Evolutionary conservation across 306 rosid genomes (phyloP).

Genomic region (Medicago arabica): DNA sequence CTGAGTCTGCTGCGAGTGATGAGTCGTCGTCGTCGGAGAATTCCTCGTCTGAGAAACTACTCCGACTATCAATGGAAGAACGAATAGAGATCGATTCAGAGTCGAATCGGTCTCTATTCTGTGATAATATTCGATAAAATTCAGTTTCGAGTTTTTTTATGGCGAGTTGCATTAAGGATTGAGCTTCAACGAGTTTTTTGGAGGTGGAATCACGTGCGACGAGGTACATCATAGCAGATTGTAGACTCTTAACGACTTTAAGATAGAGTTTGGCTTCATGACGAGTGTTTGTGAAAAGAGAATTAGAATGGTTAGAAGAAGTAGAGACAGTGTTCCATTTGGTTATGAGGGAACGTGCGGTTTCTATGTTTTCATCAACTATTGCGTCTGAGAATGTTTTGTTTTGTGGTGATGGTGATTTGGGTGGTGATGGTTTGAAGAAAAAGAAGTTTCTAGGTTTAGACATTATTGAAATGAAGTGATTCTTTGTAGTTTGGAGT

Average conservation of each 20-base stretch:
- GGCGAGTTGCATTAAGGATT: conserved; percentile 69
- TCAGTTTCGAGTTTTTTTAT: conserved; percentile 74
- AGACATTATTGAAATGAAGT: conserved; percentile 28
- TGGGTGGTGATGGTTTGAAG: conserved; percentile 51
- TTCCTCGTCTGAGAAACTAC: conserved; percentile 64
- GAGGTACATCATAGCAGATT: conserved; percentile 68
- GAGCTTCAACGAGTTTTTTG: conserved; percentile 55
- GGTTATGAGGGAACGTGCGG: conserved; percentile 55
- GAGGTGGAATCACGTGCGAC: conserved; percentile 50
- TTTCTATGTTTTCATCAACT: conserved; percentile 66
- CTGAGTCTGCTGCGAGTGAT: conserved; percentile 36
- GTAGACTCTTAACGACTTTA: conserved; percentile 58
- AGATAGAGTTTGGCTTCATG: conserved; percentile 70
- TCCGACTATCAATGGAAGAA: conserved; percentile 43
- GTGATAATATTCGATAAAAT: conserved; percentile 57
- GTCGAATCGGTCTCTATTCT: conserved; percentile 52
- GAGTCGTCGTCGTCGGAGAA: conserved; percentile 53
- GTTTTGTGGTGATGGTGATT: conserved; percentile 33
- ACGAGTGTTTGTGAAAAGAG: conserved; percentile 59
- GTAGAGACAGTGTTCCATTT: conserved; percentile 56
- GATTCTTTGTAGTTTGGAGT: neutral
- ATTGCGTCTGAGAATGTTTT: conserved; percentile 55
- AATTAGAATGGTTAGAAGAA: conserved; percentile 33
- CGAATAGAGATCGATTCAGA: conserved; percentile 56
- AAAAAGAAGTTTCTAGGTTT: conserved; percentile 49